phyloP scores from a whole-genome alignment of 2,329 filamentous ascomycete species.

The Hypoxylon sp. region DNA sequence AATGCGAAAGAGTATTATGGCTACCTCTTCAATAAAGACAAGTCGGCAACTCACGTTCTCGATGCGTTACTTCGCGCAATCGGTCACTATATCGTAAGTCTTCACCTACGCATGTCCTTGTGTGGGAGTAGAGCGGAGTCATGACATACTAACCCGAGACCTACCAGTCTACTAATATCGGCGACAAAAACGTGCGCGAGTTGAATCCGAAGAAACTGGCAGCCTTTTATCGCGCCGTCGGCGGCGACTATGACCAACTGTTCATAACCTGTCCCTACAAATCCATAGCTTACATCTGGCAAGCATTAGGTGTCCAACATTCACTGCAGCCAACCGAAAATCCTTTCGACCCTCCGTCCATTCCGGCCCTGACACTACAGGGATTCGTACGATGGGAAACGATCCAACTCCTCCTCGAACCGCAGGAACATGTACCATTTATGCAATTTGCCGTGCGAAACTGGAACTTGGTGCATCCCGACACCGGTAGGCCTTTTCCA shows the following conservation, averaged over 20 bases:
- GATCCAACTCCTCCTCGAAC: slow-evolving; percentile 86
- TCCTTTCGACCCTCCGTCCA: slow-evolving; percentile 76
- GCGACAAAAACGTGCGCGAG: slow-evolving; percentile 61
- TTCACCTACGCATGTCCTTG: slow-evolving; percentile 3
- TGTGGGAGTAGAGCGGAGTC: neutral
- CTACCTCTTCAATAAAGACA: slow-evolving; percentile 73
- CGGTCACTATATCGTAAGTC: slow-evolving; percentile 73
- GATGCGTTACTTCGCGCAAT: slow-evolving; percentile 74
- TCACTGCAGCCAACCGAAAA: slow-evolving; percentile 78
- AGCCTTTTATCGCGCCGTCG: slow-evolving; percentile 78
- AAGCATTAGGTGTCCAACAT: slow-evolving; percentile 89
- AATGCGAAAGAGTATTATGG: slow-evolving; percentile 62
- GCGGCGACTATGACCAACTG: slow-evolving; percentile 78
- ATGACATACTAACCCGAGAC: slow-evolving; percentile 21
- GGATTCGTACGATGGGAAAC: slow-evolving; percentile 96
- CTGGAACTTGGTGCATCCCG: slow-evolving; percentile 79
- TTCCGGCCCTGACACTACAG: slow-evolving; percentile 82
- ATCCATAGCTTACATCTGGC: slow-evolving; percentile 91
- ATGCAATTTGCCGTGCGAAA: slow-evolving; percentile 80
- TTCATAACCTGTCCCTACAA: slow-evolving; percentile 78
- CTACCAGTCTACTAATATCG: slow-evolving; percentile 64
- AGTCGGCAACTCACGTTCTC: slow-evolving; percentile 71
- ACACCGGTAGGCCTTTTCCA: slow-evolving; percentile 75
- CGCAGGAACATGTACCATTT: slow-evolving; percentile 86
- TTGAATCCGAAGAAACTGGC: slow-evolving; percentile 75